phyloP scores from a whole-genome alignment of 78 protist species.

The Creolimax fragrantissima region DNA sequence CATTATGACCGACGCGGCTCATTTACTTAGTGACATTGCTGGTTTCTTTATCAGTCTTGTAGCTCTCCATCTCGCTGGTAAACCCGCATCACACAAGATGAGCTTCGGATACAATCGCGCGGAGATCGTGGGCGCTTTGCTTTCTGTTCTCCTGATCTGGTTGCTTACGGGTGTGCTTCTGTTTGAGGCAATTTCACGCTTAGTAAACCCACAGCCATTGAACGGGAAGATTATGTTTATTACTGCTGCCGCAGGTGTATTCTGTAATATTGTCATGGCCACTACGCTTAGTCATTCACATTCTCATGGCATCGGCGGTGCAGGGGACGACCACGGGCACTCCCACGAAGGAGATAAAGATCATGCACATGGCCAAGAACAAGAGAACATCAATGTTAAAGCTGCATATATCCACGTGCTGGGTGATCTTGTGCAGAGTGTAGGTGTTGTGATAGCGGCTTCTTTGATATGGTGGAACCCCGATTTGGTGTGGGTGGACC shows the following conservation, averaged over 20 bases:
- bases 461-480: conserved; percentile 50
- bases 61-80: not conserved
- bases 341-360: not conserved
- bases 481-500: conserved; percentile 60
- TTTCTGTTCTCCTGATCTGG: conserved; percentile 70
- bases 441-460: conserved; percentile 69
- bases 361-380: conserved; percentile 17
- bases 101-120: conserved; percentile 29
- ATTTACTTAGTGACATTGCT: conserved; percentile 13
- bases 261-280: conserved; percentile 42
- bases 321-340: conserved; percentile 26
- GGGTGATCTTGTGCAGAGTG: conserved; percentile 64
- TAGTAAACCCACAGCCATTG: conserved; percentile 40
- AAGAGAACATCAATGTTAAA: conserved; percentile 40
- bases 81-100: not conserved
- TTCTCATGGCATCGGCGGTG: conserved; percentile 12
- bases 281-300: conserved; percentile 23
- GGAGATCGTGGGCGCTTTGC: conserved; percentile 66
- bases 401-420: conserved; percentile 70
- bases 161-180: conserved; percentile 57
- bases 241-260: conserved; percentile 50
- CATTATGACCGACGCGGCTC: conserved; percentile 28
- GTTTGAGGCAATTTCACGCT: conserved; percentile 54
- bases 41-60: not conserved
- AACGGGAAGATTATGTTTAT: conserved; percentile 64